These are phyloP conservation scores for Calonectria leucothoes DNA, from an alignment of 2,329 filamentous ascomycete genomes.

Conservation along the genomic window DNA sequence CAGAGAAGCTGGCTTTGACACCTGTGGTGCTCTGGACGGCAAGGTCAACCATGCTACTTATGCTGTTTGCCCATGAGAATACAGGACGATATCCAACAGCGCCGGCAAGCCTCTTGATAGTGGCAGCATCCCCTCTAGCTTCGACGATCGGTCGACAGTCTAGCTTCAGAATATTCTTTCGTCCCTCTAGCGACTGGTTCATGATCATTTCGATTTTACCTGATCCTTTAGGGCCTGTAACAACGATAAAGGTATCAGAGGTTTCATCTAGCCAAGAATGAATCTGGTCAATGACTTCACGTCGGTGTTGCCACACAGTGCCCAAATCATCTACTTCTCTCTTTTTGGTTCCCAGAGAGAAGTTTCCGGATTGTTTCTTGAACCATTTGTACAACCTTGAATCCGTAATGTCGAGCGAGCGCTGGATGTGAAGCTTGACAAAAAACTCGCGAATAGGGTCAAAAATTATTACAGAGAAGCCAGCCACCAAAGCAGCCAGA, in stretches of 20 bases:
- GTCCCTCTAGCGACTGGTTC: slow-evolving; percentile 82
- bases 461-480: slow-evolving; percentile 87
- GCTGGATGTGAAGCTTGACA: slow-evolving; percentile 87
- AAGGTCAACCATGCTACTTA: slow-evolving; percentile 91
- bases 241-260: slow-evolving; percentile 90
- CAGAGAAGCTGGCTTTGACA: slow-evolving; percentile 93
- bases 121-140: slow-evolving; percentile 86
- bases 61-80: slow-evolving; percentile 96
- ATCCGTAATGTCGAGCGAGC: slow-evolving; percentile 78
- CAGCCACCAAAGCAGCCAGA: slow-evolving; percentile 83
- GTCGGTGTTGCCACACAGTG: slow-evolving; percentile 89
- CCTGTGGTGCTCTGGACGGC: slow-evolving; percentile 95
- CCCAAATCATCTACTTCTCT: slow-evolving; percentile 77
- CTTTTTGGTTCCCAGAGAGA: slow-evolving; percentile 69
- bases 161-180: slow-evolving; percentile 82
- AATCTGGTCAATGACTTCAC: slow-evolving; percentile 83
- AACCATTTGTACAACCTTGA: slow-evolving; percentile 85
- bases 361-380: slow-evolving; percentile 69
- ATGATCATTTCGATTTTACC: slow-evolving; percentile 91
- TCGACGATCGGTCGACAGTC: slow-evolving; percentile 96
- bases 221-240: slow-evolving; percentile 91
- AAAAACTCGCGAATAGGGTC: slow-evolving; percentile 96
- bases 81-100: slow-evolving; percentile 93
- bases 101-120: slow-evolving; percentile 82
- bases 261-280: slow-evolving; percentile 89